phyloP scores from a whole-genome alignment of 1,139 yeast species.

The Saccharomyces hybrid region DNA sequence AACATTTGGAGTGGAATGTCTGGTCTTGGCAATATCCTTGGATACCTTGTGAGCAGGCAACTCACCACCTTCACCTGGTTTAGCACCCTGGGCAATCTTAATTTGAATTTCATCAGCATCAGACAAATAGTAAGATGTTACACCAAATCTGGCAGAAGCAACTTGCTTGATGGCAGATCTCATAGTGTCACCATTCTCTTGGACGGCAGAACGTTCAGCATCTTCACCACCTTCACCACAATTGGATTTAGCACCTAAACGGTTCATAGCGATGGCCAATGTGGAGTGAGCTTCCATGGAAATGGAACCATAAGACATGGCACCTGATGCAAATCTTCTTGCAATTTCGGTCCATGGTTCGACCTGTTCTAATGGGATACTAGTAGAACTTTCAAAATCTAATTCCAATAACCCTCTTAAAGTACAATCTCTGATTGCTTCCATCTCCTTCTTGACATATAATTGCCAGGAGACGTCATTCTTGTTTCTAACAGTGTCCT shows the following conservation, averaged over 20 bases:
- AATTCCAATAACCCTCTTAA: conserved; percentile 89
- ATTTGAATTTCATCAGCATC: conserved; percentile 97
- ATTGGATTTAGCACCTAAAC: conserved; percentile 94
- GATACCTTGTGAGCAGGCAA: conserved; percentile 93
- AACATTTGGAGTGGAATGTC: conserved; percentile 96
- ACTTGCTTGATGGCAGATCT: conserved; percentile 96
- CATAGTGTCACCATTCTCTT: conserved; percentile 91
- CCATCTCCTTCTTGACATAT: conserved; percentile 82
- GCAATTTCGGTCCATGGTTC: conserved; percentile 99
- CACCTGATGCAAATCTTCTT: conserved; percentile 95
- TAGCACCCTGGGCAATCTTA: conserved; percentile 99
- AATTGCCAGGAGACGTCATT: conserved; percentile 89
- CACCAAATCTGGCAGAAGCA: conserved; percentile 98
- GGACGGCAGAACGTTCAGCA: conserved; percentile 75
- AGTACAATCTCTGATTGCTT: conserved; percentile 88
- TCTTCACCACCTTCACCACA: conserved; percentile 99
- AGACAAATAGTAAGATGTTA: conserved; percentile 84
- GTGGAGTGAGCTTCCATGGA: conserved; percentile 98
- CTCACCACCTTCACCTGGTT: conserved; percentile 99
- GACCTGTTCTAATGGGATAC: conserved; percentile 93
- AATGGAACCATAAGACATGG: conserved; percentile 98
- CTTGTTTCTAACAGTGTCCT: conserved; percentile 95
- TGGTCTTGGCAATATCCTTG: conserved; percentile 80
- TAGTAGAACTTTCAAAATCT: conserved; percentile 59
- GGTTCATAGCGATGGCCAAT: conserved; percentile 95